phyloP scores from a whole-genome alignment of 2,329 filamentous ascomycete genomes.

The Fusarium floridanum region DNA sequence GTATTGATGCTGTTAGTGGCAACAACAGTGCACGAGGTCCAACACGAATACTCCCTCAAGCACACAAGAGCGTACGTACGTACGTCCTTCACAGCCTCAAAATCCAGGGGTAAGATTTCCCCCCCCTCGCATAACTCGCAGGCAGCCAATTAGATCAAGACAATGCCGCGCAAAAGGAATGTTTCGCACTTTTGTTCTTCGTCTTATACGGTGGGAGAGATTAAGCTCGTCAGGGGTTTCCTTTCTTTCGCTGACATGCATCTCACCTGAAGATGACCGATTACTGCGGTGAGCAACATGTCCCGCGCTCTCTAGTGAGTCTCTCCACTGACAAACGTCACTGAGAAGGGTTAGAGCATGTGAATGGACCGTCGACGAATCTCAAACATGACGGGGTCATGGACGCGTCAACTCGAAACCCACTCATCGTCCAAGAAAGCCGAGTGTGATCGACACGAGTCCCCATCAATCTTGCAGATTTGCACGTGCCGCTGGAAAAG shows the following conservation, averaged over 20 bases:
- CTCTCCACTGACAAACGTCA: conserved; percentile 14
- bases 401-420: conserved; percentile 40
- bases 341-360: neutral
- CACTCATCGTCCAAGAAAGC: conserved; percentile 14
- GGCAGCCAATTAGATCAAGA: conserved; percentile 19
- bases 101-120: conserved; percentile 32
- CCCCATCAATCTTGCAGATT: conserved; percentile 17
- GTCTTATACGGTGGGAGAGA: conserved; percentile 11
- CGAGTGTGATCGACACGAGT: conserved; percentile 31
- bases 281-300: conserved; percentile 1
- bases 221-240: conserved; percentile 20
- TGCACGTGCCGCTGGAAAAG: conserved; percentile 3
- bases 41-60: too few species aligned
- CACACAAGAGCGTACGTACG: neutral
- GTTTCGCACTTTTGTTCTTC: conserved; percentile 2
- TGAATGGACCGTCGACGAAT: conserved; percentile 25
- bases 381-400: conserved; percentile 34
- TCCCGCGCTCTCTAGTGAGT: neutral
- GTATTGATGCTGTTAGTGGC: too few species aligned
- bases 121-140: neutral
- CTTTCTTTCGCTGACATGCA: conserved; percentile 8
- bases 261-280: conserved; percentile 16
- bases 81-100: conserved; percentile 25
- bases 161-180: neutral
- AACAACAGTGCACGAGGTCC: too few species aligned